Percentiles rank a stretch among this genome's conserved stretches.
Evolutionary conservation across 352 stramenopile species (phyloP).

Genomic region (Phytophthora macrochlamydospora): DNA sequence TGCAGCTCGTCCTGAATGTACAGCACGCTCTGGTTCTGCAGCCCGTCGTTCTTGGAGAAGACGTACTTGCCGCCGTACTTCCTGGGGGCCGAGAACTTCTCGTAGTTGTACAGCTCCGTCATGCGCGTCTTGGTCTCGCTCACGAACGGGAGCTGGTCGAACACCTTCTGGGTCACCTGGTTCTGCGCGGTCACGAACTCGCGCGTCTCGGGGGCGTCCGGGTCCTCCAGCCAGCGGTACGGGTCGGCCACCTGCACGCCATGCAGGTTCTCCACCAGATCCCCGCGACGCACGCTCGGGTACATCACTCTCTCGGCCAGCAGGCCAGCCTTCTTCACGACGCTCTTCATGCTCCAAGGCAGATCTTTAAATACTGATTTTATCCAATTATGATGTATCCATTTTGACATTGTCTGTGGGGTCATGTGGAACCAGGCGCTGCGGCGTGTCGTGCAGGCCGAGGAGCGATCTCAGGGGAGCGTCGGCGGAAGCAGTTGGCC

Average conservation of each 20-base stretch:
- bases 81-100: conserved; percentile 82
- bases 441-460: conserved; percentile 32
- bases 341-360: conserved; percentile 28
- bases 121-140: conserved; percentile 76
- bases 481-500: conserved; percentile 30
- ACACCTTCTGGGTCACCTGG: conserved; percentile 65
- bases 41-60: conserved; percentile 87
- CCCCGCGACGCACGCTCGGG: conserved; percentile 49
- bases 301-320: conserved; percentile 48
- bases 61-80: conserved; percentile 84
- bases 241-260: conserved; percentile 61
- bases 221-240: conserved; percentile 84
- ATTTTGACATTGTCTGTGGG: background rate
- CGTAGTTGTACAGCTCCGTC: conserved; percentile 89
- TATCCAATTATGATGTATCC: too few species aligned
- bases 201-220: conserved; percentile 79
- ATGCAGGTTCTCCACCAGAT: conserved; percentile 67
- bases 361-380: conserved; percentile 14
- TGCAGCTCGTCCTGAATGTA: conserved; percentile 86
- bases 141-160: conserved; percentile 69
- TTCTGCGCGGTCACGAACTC: conserved; percentile 83
- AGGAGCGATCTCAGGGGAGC: conserved; percentile 31
- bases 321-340: conserved; percentile 31
- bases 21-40: conserved; percentile 89
- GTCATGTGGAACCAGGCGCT: conserved; percentile 43